Base-by-base conservation (phyloP, 1,139 yeast genomes). In the Candida frijolesensis region DNA sequence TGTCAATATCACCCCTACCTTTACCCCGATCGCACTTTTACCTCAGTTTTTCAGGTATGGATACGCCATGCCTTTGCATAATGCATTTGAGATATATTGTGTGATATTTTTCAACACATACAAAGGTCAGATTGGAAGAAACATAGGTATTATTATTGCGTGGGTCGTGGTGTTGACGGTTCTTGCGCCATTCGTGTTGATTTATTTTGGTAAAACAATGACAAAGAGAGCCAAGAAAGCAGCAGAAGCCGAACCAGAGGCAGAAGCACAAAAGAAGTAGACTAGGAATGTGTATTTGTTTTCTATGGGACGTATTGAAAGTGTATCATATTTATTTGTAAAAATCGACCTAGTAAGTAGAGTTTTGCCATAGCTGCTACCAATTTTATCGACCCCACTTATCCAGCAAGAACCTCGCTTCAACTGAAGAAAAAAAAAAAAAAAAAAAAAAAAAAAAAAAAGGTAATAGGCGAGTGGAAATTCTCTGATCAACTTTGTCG, bases 141-240 rank as follows among this genome's bases (percentile, higher is more conserved):
- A 69, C 51, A 57, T 65, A 38, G 77, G 72, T 2, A 64, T 72
- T 42, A 50, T 72, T 34, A 45, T 68, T 44, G 71, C 64, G 5
- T 72, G 76, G 76, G 59, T 65, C 12, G 71, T 67, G 8, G 16
- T 53, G 8, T 42, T 63, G 38, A 62, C 71, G 2, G 39, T 70
- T 0, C 51, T 72, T 1, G 64, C 82, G 49, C 85, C 86, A 2
- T 56, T 82, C 37, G 70, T 74, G 7, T 60, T 77, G 12, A 55
- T 52, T 15, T 54, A 60, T 18, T 71, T 71, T 52, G 65, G 65
- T 4, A 60, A 57, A 48, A 54, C 54, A 1, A 70, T 72, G 75
- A 62, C 54, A 41, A 59, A 60, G 47, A 62, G 63, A 27, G 62
- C 61, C 10, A 61, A 61, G 9, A 53, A 51, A 8, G 60, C 57